A percentile compares a stretch with the other conserved stretches of the same genome.
phyloP scores from a whole-genome alignment of 1,284 basidiomycete species.

The Ceratobasidium papillatum region DNA sequence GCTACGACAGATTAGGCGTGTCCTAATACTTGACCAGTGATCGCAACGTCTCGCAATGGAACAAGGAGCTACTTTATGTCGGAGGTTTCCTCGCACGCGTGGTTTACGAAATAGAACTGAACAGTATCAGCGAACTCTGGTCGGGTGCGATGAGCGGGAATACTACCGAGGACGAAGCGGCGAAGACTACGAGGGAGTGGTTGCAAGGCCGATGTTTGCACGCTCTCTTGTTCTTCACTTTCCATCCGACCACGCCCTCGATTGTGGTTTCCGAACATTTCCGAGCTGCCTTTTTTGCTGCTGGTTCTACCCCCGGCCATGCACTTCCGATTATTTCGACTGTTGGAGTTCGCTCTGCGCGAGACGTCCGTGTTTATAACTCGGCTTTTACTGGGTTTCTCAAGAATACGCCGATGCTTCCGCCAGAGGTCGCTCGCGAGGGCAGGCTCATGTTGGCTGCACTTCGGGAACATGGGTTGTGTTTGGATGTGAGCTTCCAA shows the following conservation, averaged over 20 bases:
- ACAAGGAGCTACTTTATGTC: conserved; percentile 83
- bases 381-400: conserved; percentile 79
- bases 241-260: conserved; percentile 87
- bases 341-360: conserved; percentile 74
- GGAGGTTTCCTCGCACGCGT: conserved; percentile 84
- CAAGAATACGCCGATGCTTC: conserved; percentile 80
- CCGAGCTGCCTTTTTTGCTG: conserved; percentile 81
- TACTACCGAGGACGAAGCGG: conserved; percentile 14
- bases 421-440: conserved; percentile 69
- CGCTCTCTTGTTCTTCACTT: conserved; percentile 89
- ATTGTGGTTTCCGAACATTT: conserved; percentile 81
- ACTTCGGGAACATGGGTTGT: conserved; percentile 71
- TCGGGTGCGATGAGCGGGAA: conserved; percentile 55
- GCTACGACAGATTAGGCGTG: conserved; percentile 50
- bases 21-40: conserved; percentile 67
- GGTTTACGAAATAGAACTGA: conserved; percentile 88
- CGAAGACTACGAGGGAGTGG: conserved; percentile 53
- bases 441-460: conserved; percentile 72
- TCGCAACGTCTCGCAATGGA: conserved; percentile 78
- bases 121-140: conserved; percentile 65
- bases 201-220: conserved; percentile 78
- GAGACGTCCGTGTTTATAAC: conserved; percentile 82
- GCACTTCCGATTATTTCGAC: conserved; percentile 83
- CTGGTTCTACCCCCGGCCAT: conserved; percentile 58
- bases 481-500: conserved; percentile 84